Conservation (phyloP, 805 yeast genomes). For the Wickerhamomyces xylosicus region DNA sequence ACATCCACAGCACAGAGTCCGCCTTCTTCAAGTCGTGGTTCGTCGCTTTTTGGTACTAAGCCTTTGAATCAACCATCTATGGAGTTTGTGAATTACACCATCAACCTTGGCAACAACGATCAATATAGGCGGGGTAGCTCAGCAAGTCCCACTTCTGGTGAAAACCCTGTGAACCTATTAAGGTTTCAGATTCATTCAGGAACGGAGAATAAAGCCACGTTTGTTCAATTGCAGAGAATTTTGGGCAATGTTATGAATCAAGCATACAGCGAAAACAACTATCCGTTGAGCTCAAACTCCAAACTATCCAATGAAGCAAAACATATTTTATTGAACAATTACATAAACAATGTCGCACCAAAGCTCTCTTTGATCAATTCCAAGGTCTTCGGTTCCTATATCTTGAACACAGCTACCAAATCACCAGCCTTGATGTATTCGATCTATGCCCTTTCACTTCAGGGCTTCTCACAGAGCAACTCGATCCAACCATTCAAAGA, state of each 20-base stretch:
- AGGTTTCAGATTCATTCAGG: not conserved
- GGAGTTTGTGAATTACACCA: not conserved
- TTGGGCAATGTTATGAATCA: not conserved
- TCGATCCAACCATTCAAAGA: not conserved
- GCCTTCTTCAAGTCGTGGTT: not conserved
- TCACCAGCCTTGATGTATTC: not conserved
- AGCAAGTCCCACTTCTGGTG: too few relatives aligned
- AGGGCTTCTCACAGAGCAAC: not conserved
- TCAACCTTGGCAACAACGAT: too few relatives aligned
- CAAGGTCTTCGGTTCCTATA: not conserved
- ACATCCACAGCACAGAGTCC: too few relatives aligned
- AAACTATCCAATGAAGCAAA: conserved; percentile 23
- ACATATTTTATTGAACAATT: conserved; percentile 22
- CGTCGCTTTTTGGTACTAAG: too few relatives aligned
- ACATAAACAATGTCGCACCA: conserved; percentile 27
- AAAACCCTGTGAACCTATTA: not conserved
- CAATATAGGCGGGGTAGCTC: too few relatives aligned
- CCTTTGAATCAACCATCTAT: not conserved
- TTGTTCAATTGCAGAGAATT: not conserved
- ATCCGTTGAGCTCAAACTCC: not conserved
- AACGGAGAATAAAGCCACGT: not conserved
- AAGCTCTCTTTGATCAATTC: conserved; percentile 27
- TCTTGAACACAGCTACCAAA: not conserved
- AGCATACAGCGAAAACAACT: not conserved
- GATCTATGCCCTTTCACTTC: not conserved